Base-by-base conservation (phyloP, 768 basidiomycete genomes). In the Polyporus arcularius region DNA sequence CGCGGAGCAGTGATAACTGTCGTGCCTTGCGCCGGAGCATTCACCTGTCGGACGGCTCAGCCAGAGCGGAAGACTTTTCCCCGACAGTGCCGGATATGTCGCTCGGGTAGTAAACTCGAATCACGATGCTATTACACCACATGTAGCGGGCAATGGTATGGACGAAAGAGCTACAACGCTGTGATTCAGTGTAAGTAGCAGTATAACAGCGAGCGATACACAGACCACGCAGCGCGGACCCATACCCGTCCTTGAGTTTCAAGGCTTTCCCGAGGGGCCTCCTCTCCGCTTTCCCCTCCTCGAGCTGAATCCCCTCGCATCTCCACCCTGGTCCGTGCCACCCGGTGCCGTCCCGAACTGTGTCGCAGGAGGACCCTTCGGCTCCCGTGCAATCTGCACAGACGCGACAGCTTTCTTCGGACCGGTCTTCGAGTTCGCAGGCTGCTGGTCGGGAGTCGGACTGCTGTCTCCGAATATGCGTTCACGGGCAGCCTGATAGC, bases 401-500 rank as follows among this genome's bases (percentile, higher is more conserved):
- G 62, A 15, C n/a, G 15, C 42, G 21, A 26, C 18, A 16, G 18
- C 18, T 21, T 31, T 40, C 18, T n/a, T 40, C 4, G 32, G 30
- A 1, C n/a, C 32, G 15, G 9, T 40, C 49, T 9, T 42, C 18
- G 11, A 15, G 21, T 14, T 31, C 32, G 31, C 42, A n/a, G 8
- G 18, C 18, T n/a, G 16, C n/a, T 32, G 32, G 31, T 52, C 16
- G 14, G 50, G 31, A 35, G 16, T 35, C 28, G 54, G 53, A 28
- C 50, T 46, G 11, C 12, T 45, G 38, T 64, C 64, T 2, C 68
- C 85, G 61, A 92, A 92, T 54, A 92, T 92, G 21, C 90, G 80
- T 56, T 87, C 84, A 30, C 90, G 76, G 3, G 90, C 89, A 18
- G 85, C 88, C 57, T 86, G 82, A 70, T 92, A 92, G 55, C 85